Conservation (phyloP, 2,329 filamentous ascomycete species). For the Alternaria panax region DNA sequence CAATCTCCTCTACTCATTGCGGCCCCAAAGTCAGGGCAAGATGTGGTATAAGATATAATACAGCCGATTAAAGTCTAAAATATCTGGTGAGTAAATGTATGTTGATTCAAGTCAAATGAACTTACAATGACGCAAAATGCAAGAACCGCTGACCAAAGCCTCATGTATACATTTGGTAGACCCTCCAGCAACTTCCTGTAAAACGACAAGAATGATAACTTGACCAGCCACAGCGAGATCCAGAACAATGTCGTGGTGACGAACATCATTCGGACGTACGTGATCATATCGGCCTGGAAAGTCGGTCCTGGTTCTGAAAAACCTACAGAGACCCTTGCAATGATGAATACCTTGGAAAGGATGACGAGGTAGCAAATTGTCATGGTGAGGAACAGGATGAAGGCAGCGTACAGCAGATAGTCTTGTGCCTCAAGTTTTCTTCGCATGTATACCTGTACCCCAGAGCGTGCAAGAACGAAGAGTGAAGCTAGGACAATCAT, state of each 20-base stretch:
- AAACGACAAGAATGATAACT: conserved; percentile 50
- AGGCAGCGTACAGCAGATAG: conserved; percentile 31
- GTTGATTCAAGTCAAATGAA: background rate
- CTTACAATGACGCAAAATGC: conserved; percentile 45
- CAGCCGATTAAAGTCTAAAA: conserved; percentile 47
- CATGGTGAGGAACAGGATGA: conserved; percentile 36
- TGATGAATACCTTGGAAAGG: conserved; percentile 40
- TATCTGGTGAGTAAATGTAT: background rate
- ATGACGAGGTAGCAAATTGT: conserved; percentile 43
- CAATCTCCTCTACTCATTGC: conserved; percentile 44
- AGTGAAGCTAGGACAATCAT: conserved; percentile 16
- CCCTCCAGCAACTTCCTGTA: conserved; percentile 48
- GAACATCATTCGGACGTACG: conserved; percentile 50
- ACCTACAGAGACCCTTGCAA: conserved; percentile 32
- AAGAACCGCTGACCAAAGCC: conserved; percentile 49
- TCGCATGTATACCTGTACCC: conserved; percentile 9
- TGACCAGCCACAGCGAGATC: conserved; percentile 50
- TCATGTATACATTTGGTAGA: conserved; percentile 34
- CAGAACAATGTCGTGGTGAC: conserved; percentile 49
- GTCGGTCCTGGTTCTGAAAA: conserved; percentile 31
- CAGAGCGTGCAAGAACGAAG: conserved; percentile 16
- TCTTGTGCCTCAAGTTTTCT: conserved; percentile 9
- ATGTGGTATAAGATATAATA: conserved; percentile 28
- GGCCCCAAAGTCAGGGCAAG: conserved; percentile 44
- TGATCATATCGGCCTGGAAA: conserved; percentile 37